Evolutionary conservation across 768 basidiomycete species (phyloP).

Genomic region (Mycena metata): DNA sequence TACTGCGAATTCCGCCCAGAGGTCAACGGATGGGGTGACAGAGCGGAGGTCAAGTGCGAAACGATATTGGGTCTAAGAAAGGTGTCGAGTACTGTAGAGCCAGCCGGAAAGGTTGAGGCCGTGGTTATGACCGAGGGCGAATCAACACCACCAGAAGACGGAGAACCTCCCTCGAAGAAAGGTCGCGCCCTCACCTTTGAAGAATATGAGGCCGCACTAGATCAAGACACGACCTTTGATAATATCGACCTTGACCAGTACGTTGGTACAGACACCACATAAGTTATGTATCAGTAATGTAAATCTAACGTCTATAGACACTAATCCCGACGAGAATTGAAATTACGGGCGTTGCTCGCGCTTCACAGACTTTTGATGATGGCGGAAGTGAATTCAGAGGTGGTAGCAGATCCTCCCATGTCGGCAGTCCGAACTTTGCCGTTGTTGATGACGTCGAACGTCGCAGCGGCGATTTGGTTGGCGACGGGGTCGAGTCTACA

Average conservation of each 20-base stretch:
- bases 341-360: slow-evolving; percentile 31
- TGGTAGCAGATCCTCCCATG: slow-evolving; percentile 94
- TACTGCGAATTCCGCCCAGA: slow-evolving; percentile 91
- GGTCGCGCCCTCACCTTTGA: slow-evolving; percentile 56
- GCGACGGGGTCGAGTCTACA: slow-evolving; percentile 91
- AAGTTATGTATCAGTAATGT: slow-evolving; percentile 40
- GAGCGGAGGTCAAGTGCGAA: slow-evolving; percentile 78
- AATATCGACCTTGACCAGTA: slow-evolving; percentile 55
- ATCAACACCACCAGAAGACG: slow-evolving; percentile 35
- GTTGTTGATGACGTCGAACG: slow-evolving; percentile 92
- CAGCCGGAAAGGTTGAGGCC: slow-evolving; percentile 28
- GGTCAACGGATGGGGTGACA: slow-evolving; percentile 87
- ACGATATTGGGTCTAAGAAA: slow-evolving; percentile 74
- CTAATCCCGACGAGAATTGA: slow-evolving; percentile 19
- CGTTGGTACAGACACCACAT: slow-evolving; percentile 35
- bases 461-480: slow-evolving; percentile 92
- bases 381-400: slow-evolving; percentile 94
- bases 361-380: slow-evolving; percentile 81
- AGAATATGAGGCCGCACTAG: slow-evolving; percentile 66
- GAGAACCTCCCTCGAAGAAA: slow-evolving; percentile 57
- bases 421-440: slow-evolving; percentile 94
- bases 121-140: slow-evolving; percentile 39
- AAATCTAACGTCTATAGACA: slow-evolving; percentile 36
- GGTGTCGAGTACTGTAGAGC: slow-evolving; percentile 35
- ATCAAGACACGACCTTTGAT: slow-evolving; percentile 62